Percentiles rank a stretch among this genome's conserved stretches.
phyloP scores from a whole-genome alignment of 306 rosid species.

The Adenanthera pavonina region DNA sequence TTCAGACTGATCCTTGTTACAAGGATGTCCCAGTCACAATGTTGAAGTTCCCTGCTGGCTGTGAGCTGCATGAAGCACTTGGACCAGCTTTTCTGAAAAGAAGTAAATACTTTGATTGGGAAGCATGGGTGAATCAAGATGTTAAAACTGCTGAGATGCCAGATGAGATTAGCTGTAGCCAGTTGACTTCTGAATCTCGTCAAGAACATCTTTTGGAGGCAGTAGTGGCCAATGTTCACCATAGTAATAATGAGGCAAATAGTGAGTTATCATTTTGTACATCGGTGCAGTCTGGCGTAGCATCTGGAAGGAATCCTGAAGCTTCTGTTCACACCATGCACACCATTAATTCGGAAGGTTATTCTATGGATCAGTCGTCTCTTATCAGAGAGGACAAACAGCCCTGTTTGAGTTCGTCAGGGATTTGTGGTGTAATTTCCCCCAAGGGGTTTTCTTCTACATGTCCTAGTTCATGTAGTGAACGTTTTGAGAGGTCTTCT shows the following conservation, averaged over 20 bases:
- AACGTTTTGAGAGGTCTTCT: slow-evolving; percentile 75
- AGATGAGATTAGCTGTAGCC: slow-evolving; percentile 61
- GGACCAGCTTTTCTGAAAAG: slow-evolving; percentile 79
- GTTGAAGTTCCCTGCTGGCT: slow-evolving; percentile 89
- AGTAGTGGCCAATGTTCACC: slow-evolving; percentile 73
- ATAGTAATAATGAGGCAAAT: slow-evolving; percentile 58
- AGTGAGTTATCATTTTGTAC: slow-evolving; percentile 64
- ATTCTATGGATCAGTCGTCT: slow-evolving; percentile 65
- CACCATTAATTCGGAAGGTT: slow-evolving; percentile 64
- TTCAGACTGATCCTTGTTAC: slow-evolving; percentile 43
- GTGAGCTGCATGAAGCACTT: slow-evolving; percentile 94
- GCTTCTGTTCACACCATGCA: slow-evolving; percentile 60
- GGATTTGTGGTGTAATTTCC: slow-evolving; percentile 64
- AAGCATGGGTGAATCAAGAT: slow-evolving; percentile 52
- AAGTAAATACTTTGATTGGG: slow-evolving; percentile 55
- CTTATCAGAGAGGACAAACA: slow-evolving; percentile 63
- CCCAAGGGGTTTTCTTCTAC: slow-evolving; percentile 80
- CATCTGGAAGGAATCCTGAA: slow-evolving; percentile 64
- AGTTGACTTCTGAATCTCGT: slow-evolving; percentile 65
- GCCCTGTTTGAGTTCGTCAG: slow-evolving; percentile 77
- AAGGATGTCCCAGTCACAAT: slow-evolving; percentile 51
- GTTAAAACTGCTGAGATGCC: slow-evolving; percentile 54
- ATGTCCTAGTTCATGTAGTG: slow-evolving; percentile 73
- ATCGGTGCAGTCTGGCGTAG: slow-evolving; percentile 71
- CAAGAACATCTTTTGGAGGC: slow-evolving; percentile 93